phyloP scores from a whole-genome alignment of 352 stramenopile species.

The Elongisporangium anandrum region DNA sequence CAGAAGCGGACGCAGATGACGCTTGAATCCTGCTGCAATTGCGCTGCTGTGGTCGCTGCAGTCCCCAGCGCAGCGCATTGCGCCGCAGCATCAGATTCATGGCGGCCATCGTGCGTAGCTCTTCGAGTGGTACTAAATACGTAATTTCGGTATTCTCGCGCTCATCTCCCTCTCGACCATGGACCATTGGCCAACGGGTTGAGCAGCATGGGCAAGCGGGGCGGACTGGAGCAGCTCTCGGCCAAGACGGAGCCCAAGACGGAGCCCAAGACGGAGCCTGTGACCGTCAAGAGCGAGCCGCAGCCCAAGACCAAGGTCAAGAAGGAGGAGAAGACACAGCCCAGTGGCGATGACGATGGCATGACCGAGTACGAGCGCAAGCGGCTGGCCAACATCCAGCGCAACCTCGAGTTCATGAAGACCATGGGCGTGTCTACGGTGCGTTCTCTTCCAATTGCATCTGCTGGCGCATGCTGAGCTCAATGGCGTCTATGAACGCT shows the following conservation, averaged over 20 bases:
- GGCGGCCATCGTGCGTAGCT: neutral
- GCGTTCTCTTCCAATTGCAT: slow-evolving; percentile 4
- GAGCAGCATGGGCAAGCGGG: neutral
- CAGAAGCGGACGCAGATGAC: neutral
- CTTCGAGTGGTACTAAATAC: neutral
- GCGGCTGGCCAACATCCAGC: slow-evolving; percentile 78
- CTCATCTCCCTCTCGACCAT: neutral
- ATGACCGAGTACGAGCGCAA: slow-evolving; percentile 81
- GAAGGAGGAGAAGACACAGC: slow-evolving; percentile 8
- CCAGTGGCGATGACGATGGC: slow-evolving; percentile 2
- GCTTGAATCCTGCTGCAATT: neutral
- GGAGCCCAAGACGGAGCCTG: neutral
- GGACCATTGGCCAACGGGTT: neutral
- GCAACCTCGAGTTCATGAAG: slow-evolving; percentile 82
- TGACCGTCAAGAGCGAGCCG: neutral
- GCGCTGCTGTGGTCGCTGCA: no score
- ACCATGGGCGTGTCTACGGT: slow-evolving; percentile 78
- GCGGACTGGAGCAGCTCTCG: neutral
- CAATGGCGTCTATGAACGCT: neutral
- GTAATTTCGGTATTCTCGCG: neutral
- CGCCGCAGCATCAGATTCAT: neutral
- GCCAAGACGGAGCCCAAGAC: slow-evolving; percentile 10
- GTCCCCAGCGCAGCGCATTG: slow-evolving; percentile 1
- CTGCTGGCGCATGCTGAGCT: neutral
- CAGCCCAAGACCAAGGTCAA: neutral